Conservation (phyloP, 257 asterid species). For the Henckelia pumila region DNA sequence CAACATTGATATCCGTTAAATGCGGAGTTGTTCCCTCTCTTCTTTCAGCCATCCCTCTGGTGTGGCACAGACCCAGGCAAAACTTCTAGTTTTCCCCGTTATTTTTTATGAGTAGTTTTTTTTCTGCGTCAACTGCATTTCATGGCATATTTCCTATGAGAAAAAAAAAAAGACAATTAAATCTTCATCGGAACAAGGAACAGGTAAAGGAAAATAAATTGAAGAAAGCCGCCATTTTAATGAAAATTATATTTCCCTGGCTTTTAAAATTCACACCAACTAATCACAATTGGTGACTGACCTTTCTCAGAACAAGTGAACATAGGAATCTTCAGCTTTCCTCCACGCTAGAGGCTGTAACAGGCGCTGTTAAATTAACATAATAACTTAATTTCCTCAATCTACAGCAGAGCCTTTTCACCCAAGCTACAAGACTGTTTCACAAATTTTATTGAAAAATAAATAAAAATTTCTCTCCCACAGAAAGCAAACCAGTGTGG, state of each 20-base stretch:
- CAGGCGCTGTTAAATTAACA: conserved; percentile 11
- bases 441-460: background rate
- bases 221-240: background rate
- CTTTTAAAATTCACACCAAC: conserved; percentile 16
- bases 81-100: no score
- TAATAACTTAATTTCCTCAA: conserved; percentile 13
- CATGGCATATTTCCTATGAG: conserved; percentile 20
- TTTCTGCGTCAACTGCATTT: conserved; percentile 28
- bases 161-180: conserved; percentile 1
- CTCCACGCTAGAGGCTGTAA: background rate
- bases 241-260: background rate
- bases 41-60: background rate
- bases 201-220: background rate
- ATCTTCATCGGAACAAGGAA: conserved; percentile 11
- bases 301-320: conserved; percentile 20
- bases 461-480: no score
- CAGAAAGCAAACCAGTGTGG: no score
- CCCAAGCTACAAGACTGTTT: background rate
- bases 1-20: background rate
- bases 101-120: conserved; percentile 1
- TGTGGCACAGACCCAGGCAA: conserved; percentile 7
- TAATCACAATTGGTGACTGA: conserved; percentile 27
- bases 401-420: background rate
- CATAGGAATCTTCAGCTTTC: conserved; percentile 1
- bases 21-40: background rate